Base-by-base conservation (phyloP, 1,284 basidiomycete genomes). In the Tetrapyrgos nigripes region DNA sequence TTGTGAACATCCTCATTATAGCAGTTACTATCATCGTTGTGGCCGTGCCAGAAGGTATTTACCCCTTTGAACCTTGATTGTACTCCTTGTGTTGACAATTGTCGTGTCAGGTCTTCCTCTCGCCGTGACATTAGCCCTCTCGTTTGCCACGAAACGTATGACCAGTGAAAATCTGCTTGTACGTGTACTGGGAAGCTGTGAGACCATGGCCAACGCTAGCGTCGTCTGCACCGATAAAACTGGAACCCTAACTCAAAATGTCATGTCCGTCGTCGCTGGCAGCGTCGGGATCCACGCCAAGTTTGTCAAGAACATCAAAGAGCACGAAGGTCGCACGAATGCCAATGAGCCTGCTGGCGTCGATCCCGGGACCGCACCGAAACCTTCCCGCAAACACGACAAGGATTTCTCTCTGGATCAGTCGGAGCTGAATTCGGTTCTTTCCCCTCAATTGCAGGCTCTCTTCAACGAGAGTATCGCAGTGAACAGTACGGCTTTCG, bases 171-270 rank as follows among this genome's bases (percentile, higher is more conserved):
- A 97, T 61, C 81, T 99, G 0, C 87, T 99, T 49, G 97, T 99
- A 19, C 94, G 97, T 63, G 91, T 98, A 2, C 86, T 99, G 33
- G 93, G 94, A 13, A 95, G 94, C 26, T 99, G 97, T 76, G 97
- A 98, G 80, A 98, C 94, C 6, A 99, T 98, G 96, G 97, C 93
- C 31, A 98, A 98, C 71, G 93, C 96, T 13, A 97, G 92, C 23
- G 96, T 98, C 62, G 86, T 98, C 27, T 98, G 96, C 78, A 98
- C 96, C 21, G 95, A 97, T 81, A 98, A 98, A 80, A 97, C 96
- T 1, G 93, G 93, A 50, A 92, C 95, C 6, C 87, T 96, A 26
- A 98, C 97, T 0, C 92, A 95, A 71, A 98, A 98, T 79, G 82
- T 82, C 68, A 99, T 99, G 97, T 87, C 89, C 17, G 92, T 99